Percentiles rank a stretch among this genome's conserved stretches.
Conservation (phyloP, 768 basidiomycete species). For the Lactarius hatsudake region DNA sequence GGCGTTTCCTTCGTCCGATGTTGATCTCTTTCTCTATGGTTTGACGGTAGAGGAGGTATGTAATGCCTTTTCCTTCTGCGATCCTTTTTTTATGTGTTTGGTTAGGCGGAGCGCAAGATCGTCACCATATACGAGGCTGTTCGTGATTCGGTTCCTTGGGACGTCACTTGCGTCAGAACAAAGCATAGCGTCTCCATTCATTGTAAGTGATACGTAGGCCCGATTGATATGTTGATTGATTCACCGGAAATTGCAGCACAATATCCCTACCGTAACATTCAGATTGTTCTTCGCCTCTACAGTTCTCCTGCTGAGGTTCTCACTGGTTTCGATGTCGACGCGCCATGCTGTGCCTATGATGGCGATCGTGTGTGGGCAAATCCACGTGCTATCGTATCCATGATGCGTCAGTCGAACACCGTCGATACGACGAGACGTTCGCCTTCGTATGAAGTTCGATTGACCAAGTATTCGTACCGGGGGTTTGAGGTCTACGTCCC, state of each 20-base stretch:
- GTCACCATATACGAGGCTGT: conserved; percentile 59
- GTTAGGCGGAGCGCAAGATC: conserved; percentile 58
- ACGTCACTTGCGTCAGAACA: conserved; percentile 62
- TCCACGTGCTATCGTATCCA: conserved; percentile 55
- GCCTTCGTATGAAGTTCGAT: conserved; percentile 61
- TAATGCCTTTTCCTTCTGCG: not conserved
- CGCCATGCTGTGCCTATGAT: conserved; percentile 57
- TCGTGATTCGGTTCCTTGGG: conserved; percentile 64
- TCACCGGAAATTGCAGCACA: conserved; percentile 41
- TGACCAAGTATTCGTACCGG: conserved; percentile 55
- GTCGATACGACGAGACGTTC: conserved; percentile 62
- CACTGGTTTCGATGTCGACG: conserved; percentile 66
- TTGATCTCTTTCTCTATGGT: conserved; percentile 63
- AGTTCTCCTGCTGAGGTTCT: conserved; percentile 62
- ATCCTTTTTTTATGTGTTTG: not conserved
- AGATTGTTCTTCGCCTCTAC: conserved; percentile 64
- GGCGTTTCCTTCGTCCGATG: conserved; percentile 58
- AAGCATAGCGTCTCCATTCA: conserved; percentile 66
- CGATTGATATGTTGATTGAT: not conserved
- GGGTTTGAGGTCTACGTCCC: conserved; percentile 59
- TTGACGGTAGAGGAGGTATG: conserved; percentile 51
- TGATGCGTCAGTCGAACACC: conserved; percentile 67
- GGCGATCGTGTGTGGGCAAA: conserved; percentile 57
- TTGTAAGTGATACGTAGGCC: conserved; percentile 40
- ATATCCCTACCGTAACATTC: conserved; percentile 65